These are phyloP conservation scores for Fusarium sp. DNA, from an alignment of 2,329 filamentous ascomycete genomes.

Conservation along the genomic window DNA sequence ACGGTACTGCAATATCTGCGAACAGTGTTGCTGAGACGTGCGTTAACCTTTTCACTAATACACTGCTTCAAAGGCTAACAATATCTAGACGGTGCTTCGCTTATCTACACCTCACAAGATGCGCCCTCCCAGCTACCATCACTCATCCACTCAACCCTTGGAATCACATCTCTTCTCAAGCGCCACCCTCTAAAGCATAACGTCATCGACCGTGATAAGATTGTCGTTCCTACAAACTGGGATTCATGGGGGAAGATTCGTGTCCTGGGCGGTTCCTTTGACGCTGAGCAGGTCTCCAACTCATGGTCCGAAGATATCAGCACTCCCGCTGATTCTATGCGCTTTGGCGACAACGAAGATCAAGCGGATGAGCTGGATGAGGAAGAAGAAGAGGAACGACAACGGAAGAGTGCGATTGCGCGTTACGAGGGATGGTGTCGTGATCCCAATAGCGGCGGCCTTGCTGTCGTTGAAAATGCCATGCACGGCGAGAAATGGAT, in stretches of 20 bases:
- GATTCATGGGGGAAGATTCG: conserved; percentile 98
- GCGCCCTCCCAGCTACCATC: conserved; percentile 81
- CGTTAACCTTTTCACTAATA: background rate
- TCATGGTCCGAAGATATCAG: conserved; percentile 90
- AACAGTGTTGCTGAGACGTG: conserved; percentile 88
- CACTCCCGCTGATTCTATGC: conserved; percentile 56
- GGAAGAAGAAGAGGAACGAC: conserved; percentile 39
- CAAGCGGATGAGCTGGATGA: conserved; percentile 44
- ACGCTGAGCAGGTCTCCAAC: conserved; percentile 86
- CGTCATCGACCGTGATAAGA: conserved; percentile 93
- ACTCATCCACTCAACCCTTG: conserved; percentile 86
- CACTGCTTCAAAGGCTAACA: conserved; percentile 39
- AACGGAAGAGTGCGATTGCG: conserved; percentile 72
- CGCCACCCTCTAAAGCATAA: conserved; percentile 86
- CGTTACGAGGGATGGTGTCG: conserved; percentile 85
- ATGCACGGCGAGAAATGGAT: conserved; percentile 55
- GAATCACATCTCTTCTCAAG: conserved; percentile 86
- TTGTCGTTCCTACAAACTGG: conserved; percentile 96
- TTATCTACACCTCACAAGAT: conserved; percentile 86
- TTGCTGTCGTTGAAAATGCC: conserved; percentile 57
- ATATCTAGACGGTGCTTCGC: conserved; percentile 78
- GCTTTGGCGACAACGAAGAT: conserved; percentile 43
- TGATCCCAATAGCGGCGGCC: conserved; percentile 75
- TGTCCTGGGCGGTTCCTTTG: conserved; percentile 90
- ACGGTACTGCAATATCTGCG: conserved; percentile 93